A percentile compares a stretch with the other conserved stretches of the same genome.
These are phyloP conservation scores for Candida krabiensis DNA, from an alignment of 805 yeast genomes.

Conservation along the genomic window DNA sequence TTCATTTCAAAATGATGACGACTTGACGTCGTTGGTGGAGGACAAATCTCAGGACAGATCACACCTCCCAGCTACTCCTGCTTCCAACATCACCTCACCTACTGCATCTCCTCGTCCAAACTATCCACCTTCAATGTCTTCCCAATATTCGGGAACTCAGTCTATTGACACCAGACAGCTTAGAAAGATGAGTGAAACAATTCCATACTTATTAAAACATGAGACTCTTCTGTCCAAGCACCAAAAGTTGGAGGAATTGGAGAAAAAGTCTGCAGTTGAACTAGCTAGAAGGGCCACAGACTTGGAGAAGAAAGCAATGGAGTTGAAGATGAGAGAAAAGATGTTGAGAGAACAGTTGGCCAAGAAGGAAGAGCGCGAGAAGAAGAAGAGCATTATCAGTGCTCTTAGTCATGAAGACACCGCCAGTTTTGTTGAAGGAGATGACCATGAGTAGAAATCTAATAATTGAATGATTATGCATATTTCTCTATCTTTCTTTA, in stretches of 20 bases:
- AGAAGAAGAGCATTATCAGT: conserved; percentile 5
- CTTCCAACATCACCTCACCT: conserved; percentile 15
- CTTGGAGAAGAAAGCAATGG: conserved; percentile 72
- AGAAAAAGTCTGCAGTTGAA: conserved; percentile 74
- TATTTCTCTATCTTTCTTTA: too few species aligned
- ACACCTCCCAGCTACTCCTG: conserved; percentile 8
- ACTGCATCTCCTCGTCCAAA: conserved; percentile 22
- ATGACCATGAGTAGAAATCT: conserved; percentile 12
- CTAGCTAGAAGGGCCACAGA: conserved; percentile 72
- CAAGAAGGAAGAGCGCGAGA: conserved; percentile 11
- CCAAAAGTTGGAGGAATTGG: conserved; percentile 75
- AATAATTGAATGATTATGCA: too few species aligned
- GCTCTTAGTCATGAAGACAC: conserved; percentile 11
- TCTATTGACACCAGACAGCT: conserved; percentile 55
- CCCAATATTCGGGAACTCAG: conserved; percentile 26
- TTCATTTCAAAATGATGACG: conserved; percentile 26
- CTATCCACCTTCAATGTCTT: conserved; percentile 24
- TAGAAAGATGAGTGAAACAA: conserved; percentile 78
- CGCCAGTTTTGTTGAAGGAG: conserved; percentile 22
- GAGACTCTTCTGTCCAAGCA: conserved; percentile 74
- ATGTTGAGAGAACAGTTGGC: conserved; percentile 43
- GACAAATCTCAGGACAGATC: conserved; percentile 12
- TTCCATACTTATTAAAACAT: conserved; percentile 80
- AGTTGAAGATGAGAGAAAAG: conserved; percentile 65
- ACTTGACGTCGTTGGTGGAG: conserved; percentile 22